These are phyloP conservation scores for Chaetomium cochliodes DNA, from an alignment of 495 filamentous ascomycete genomes.

Conservation along the genomic window DNA sequence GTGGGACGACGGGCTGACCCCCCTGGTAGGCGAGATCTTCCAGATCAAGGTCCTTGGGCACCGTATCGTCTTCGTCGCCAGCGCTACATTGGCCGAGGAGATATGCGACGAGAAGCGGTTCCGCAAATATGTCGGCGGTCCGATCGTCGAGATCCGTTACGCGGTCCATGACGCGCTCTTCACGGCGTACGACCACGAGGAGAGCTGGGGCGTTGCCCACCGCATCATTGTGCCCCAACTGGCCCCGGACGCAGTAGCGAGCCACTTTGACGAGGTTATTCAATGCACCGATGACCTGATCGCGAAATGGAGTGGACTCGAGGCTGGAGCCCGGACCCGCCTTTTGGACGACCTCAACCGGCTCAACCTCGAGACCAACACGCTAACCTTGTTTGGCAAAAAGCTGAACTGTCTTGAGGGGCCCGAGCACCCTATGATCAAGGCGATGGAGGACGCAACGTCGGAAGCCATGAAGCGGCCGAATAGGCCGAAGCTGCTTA, in stretches of 20 bases:
- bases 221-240: conserved; percentile 69
- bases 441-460: conserved; percentile 64
- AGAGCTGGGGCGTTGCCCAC: conserved; percentile 69
- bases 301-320: conserved; percentile 65
- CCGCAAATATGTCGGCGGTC: conserved; percentile 56
- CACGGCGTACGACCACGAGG: conserved; percentile 61
- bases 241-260: conserved; percentile 57
- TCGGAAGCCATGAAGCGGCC: conserved; percentile 57
- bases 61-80: conserved; percentile 44
- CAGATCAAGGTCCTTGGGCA: conserved; percentile 56
- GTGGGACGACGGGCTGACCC: not conserved
- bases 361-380: conserved; percentile 67
- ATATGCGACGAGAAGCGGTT: conserved; percentile 69
- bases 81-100: conserved; percentile 62
- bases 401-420: conserved; percentile 66
- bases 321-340: conserved; percentile 49
- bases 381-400: conserved; percentile 61
- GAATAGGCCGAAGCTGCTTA: conserved; percentile 54
- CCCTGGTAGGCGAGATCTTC: conserved; percentile 60
- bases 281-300: conserved; percentile 64
- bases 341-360: conserved; percentile 67
- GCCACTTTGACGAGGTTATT: conserved; percentile 65
- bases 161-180: conserved; percentile 65
- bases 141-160: conserved; percentile 58
- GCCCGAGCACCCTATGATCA: conserved; percentile 60